Percentiles rank a stretch among this genome's conserved stretches.
Evolutionary conservation across 2,329 filamentous ascomycete species (phyloP).

Genomic region (Diaporthe citriasiana): DNA sequence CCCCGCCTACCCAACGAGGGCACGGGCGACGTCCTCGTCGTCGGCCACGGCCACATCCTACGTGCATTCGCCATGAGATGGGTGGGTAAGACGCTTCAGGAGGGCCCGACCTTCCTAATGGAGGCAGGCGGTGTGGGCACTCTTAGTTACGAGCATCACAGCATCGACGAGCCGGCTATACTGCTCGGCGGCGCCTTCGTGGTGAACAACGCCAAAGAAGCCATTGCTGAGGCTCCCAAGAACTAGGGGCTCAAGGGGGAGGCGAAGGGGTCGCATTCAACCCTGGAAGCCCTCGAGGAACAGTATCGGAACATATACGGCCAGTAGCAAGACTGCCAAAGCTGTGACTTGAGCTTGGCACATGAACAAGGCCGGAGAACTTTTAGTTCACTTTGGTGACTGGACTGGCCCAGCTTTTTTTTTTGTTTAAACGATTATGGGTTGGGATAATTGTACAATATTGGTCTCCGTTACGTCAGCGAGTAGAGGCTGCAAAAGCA

Average conservation of each 20-base stretch:
- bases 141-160: slow-evolving; percentile 85
- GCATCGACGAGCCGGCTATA: slow-evolving; percentile 83
- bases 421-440: neutral
- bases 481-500: neutral
- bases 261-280: neutral
- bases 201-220: slow-evolving; percentile 55
- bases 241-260: slow-evolving; percentile 36
- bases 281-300: neutral
- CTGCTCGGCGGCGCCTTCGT: slow-evolving; percentile 81
- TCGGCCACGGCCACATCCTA: slow-evolving; percentile 92
- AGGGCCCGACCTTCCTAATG: slow-evolving; percentile 84
- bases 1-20: slow-evolving; percentile 56
- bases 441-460: neutral
- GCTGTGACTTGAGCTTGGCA: neutral
- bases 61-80: slow-evolving; percentile 90
- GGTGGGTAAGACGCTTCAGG: slow-evolving; percentile 79
- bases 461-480: neutral
- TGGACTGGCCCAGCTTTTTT: neutral
- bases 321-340: neutral
- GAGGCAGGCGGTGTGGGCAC: slow-evolving; percentile 90
- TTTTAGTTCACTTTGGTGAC: too few species aligned
- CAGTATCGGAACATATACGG: neutral
- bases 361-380: neutral
- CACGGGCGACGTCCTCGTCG: slow-evolving; percentile 77
- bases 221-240: slow-evolving; percentile 45